Conservation (phyloP, 129 eudicot species). For the Rutidosis leptorrhynchoides region DNA sequence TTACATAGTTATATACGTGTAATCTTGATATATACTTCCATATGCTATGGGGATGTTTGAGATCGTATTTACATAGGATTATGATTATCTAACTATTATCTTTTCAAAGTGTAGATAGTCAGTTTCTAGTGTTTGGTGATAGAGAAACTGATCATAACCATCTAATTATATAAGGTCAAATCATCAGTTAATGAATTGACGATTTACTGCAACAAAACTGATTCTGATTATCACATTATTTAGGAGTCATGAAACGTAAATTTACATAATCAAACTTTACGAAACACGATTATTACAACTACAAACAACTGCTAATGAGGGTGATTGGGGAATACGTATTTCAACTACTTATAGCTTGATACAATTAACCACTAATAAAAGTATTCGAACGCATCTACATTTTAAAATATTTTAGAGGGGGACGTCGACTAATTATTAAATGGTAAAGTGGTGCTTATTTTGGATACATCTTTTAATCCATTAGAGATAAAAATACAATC, state of each 20-base stretch:
- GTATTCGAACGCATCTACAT: not conserved
- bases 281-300: not conserved
- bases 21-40: too few relatives aligned
- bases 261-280: too few relatives aligned
- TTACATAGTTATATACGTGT: not conserved
- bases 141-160: not conserved
- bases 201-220: not conserved
- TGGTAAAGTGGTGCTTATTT: not conserved
- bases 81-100: too few relatives aligned
- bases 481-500: too few relatives aligned
- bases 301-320: not conserved
- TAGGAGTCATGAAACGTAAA: not conserved
- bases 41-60: too few relatives aligned
- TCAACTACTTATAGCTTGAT: not conserved
- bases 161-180: not conserved
- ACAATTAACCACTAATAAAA: not conserved
- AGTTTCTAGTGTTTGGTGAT: not conserved
- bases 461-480: not conserved
- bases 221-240: not conserved
- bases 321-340: too few relatives aligned
- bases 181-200: not conserved
- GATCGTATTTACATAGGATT: too few relatives aligned
- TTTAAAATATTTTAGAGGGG: not conserved
- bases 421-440: not conserved
- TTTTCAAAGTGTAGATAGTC: not conserved